A percentile compares a stretch with the other conserved stretches of the same genome.
Evolutionary conservation across 768 basidiomycete species (phyloP).

Genomic region (Kwoniella heveanensis): DNA sequence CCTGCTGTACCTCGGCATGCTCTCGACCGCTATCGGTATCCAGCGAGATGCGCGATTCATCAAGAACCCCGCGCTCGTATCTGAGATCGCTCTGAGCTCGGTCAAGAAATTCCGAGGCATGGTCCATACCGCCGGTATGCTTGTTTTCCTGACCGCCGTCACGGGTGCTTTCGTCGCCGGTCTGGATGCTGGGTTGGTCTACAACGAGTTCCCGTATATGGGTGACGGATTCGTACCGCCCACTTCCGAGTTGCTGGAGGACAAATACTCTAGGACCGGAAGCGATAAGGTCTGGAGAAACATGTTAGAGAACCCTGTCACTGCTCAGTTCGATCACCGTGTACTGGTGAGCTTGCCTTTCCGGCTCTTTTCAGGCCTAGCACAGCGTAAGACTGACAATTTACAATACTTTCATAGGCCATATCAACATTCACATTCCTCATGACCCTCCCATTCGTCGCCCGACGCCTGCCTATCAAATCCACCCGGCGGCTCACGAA

Average conservation of each 20-base stretch:
- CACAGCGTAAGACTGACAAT: constrained; percentile 11
- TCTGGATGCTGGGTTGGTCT: constrained; percentile 91
- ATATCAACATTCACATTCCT: constrained; percentile 78
- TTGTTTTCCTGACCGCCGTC: constrained; percentile 87
- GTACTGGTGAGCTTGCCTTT: constrained; percentile 69
- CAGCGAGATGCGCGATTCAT: constrained; percentile 74
- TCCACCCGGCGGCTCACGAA: constrained; percentile 72
- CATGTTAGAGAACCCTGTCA: constrained; percentile 94
- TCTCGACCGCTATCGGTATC: constrained; percentile 72
- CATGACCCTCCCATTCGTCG: constrained; percentile 61
- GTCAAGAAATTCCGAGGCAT: constrained; percentile 65
- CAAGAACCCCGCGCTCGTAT: constrained; percentile 7
- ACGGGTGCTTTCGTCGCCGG: constrained; percentile 99
- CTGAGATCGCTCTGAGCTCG: constrained; percentile 53
- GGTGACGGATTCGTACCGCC: constrained; percentile 84
- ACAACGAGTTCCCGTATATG: constrained; percentile 98
- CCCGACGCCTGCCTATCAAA: constrained; percentile 64
- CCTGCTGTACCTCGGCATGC: constrained; percentile 89
- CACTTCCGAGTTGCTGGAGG: constrained; percentile 74
- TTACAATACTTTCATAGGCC: constrained; percentile 62
- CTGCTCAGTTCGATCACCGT: constrained; percentile 96
- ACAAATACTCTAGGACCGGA: constrained; percentile 68
- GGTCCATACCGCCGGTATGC: constrained; percentile 67
- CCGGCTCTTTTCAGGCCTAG: not conserved
- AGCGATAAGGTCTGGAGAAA: constrained; percentile 94